A percentile compares a stretch with the other conserved stretches of the same genome.
Evolutionary conservation across 495 filamentous ascomycete species (phyloP).

Genomic region (Annulohypoxylon nitens): DNA sequence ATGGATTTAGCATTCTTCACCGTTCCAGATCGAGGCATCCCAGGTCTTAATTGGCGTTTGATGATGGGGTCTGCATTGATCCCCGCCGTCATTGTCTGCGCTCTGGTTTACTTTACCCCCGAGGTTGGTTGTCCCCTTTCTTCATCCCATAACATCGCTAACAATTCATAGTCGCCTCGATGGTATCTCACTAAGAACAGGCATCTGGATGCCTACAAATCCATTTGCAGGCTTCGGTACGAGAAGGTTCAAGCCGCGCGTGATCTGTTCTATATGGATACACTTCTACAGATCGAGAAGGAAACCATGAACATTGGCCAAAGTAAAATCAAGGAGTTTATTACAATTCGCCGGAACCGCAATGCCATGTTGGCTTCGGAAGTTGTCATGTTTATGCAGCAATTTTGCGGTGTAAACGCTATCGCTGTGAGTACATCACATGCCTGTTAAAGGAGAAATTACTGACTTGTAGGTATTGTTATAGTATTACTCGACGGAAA

Average conservation of each 20-base stretch:
- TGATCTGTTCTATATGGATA: slow-evolving; percentile 86
- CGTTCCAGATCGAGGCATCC: slow-evolving; percentile 67
- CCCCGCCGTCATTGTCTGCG: slow-evolving; percentile 77
- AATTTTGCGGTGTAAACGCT: slow-evolving; percentile 77
- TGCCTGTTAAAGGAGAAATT: too few species aligned
- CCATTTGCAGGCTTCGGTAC: slow-evolving; percentile 75
- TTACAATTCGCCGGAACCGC: slow-evolving; percentile 81
- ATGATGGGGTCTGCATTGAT: slow-evolving; percentile 87
- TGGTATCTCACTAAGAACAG: slow-evolving; percentile 83
- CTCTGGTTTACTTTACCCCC: slow-evolving; percentile 78
- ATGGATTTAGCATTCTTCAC: slow-evolving; percentile 79
- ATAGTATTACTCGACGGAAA: slow-evolving; percentile 73
- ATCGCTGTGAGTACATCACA: slow-evolving; percentile 54
- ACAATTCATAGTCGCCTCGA: slow-evolving; percentile 61
- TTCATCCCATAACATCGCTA: slow-evolving; percentile 13
- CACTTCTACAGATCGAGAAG: slow-evolving; percentile 75
- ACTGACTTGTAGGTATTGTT: too few species aligned
- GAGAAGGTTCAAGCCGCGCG: slow-evolving; percentile 82
- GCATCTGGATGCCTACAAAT: slow-evolving; percentile 73
- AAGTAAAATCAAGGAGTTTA: slow-evolving; percentile 75
- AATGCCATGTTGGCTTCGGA: slow-evolving; percentile 79
- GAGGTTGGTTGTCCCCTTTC: slow-evolving; percentile 62
- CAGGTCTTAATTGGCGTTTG: slow-evolving; percentile 81
- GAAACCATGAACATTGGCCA: slow-evolving; percentile 68
- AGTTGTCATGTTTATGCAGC: slow-evolving; percentile 91